Conservation (phyloP, 257 asterid species). For the Cynanchum wilfordii region DNA sequence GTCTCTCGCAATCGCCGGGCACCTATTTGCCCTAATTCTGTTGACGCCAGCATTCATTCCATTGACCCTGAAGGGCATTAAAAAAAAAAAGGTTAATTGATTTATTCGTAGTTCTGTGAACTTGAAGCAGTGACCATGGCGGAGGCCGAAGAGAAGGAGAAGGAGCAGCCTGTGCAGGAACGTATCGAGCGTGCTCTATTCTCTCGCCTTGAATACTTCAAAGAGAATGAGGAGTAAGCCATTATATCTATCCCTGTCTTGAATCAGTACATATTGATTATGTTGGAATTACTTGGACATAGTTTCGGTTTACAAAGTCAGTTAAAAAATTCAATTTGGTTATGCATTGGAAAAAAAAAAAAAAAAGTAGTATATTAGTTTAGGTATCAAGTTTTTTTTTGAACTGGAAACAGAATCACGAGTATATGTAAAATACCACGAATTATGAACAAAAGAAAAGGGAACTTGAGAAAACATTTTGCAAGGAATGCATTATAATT, state of each 20-base stretch:
- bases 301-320: neutral
- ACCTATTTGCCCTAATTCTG: neutral
- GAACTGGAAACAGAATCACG: neutral
- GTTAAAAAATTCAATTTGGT: neutral
- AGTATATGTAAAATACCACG: neutral
- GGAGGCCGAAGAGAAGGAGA: conserved; percentile 22
- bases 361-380: neutral
- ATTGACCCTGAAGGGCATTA: too few relatives aligned
- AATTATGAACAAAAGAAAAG: neutral
- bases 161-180: conserved; percentile 33
- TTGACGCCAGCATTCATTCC: neutral
- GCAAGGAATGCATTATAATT: neutral
- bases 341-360: neutral
- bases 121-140: neutral
- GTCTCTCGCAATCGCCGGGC: neutral
- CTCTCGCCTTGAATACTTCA: conserved; percentile 61
- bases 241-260: neutral
- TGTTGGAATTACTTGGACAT: neutral
- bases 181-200: conserved; percentile 46
- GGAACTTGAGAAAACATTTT: neutral
- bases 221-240: conserved; percentile 56
- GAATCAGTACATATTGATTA: neutral
- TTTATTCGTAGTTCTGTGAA: neutral
- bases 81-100: too few relatives aligned
- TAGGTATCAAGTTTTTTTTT: neutral